A percentile compares a stretch with the other conserved stretches of the same genome.
Conservation (phyloP, 192 early-diverging fungal species). For the Linnemannia hyalina region DNA sequence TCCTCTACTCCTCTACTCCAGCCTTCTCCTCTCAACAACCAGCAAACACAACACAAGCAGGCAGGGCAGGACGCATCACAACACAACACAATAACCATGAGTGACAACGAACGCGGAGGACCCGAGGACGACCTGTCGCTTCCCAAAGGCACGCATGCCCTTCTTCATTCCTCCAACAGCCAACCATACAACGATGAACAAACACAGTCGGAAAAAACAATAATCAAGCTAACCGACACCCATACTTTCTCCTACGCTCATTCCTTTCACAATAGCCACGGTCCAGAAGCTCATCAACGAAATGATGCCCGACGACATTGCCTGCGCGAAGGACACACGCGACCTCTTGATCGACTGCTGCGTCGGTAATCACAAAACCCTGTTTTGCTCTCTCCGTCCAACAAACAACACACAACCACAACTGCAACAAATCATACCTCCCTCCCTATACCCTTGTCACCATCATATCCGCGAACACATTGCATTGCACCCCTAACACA, state of each 20-base stretch:
- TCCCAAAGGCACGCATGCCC: slow-evolving; percentile 76
- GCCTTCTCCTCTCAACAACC: background rate
- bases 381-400: background rate
- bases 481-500: background rate
- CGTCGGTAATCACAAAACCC: slow-evolving; percentile 72
- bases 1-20: background rate
- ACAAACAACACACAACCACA: background rate
- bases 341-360: slow-evolving; percentile 97
- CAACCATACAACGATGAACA: background rate
- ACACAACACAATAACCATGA: slow-evolving; percentile 57
- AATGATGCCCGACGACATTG: slow-evolving; percentile 92
- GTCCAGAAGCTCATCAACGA: slow-evolving; percentile 97
- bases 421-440: background rate
- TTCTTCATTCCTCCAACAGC: no score
- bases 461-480: background rate
- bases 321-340: slow-evolving; percentile 95
- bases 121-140: slow-evolving; percentile 90
- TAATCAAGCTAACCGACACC: background rate
- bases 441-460: no score
- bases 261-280: slow-evolving; percentile 70
- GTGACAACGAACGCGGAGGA: slow-evolving; percentile 68
- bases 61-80: background rate
- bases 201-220: background rate
- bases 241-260: background rate
- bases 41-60: background rate